Percentiles rank a stretch among this genome's conserved stretches.
These are phyloP conservation scores for Debaryomyces tyrocola DNA, from an alignment of 805 yeast genomes.

Conservation along the genomic window DNA sequence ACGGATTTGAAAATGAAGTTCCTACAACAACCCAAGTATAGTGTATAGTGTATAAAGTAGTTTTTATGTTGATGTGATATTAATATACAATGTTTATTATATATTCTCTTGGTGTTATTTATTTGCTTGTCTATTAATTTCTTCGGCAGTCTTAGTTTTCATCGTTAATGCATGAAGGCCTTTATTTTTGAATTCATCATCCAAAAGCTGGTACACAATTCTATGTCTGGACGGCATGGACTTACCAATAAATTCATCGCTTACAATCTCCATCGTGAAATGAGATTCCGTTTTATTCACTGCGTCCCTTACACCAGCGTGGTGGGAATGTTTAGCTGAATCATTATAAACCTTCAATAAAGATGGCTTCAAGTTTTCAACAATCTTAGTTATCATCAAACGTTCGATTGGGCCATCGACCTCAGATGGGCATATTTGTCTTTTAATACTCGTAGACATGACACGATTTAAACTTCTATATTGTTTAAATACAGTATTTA, in stretches of 20 bases:
- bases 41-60: background rate
- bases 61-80: background rate
- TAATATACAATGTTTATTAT: conserved; percentile 1
- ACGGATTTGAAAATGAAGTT: conserved; percentile 5
- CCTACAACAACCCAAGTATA: background rate
- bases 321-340: conserved; percentile 85
- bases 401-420: conserved; percentile 49
- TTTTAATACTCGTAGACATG: conserved; percentile 1
- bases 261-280: conserved; percentile 71
- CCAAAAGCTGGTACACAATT: conserved; percentile 63
- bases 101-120: background rate
- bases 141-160: conserved; percentile 63
- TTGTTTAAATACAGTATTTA: background rate
- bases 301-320: conserved; percentile 76
- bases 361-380: conserved; percentile 42
- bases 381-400: conserved; percentile 46
- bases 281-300: conserved; percentile 76
- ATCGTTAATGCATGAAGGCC: conserved; percentile 90
- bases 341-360: conserved; percentile 66
- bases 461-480: background rate
- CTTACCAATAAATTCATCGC: conserved; percentile 65
- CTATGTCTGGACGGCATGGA: conserved; percentile 76
- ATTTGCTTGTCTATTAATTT: conserved; percentile 8
- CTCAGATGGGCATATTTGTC: conserved; percentile 12
- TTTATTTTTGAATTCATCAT: conserved; percentile 66